These are phyloP conservation scores for Trypanosoma scelopori DNA, from an alignment of 208 protist species.

Conservation along the genomic window DNA sequence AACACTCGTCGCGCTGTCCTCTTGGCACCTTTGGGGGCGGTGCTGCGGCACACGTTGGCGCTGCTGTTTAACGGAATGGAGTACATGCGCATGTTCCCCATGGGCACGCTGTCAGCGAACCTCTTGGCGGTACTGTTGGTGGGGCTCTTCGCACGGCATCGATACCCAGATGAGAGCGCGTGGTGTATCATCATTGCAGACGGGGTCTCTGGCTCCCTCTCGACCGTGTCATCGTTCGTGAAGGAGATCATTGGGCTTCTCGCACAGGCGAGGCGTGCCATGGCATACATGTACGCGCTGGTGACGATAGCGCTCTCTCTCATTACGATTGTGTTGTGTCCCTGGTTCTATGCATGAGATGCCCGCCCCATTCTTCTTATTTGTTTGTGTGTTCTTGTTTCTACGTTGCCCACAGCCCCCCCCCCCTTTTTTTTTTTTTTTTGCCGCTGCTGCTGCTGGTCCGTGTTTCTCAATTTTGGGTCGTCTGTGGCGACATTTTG, in stretches of 20 bases:
- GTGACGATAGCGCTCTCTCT: conserved; percentile 31
- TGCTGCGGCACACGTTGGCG: conserved; percentile 41
- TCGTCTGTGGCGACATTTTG: too few relatives aligned
- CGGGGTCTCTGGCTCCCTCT: conserved; percentile 53
- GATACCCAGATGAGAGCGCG: conserved; percentile 17
- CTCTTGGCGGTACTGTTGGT: conserved; percentile 31
- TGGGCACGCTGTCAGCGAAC: conserved; percentile 56
- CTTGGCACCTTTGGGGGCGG: conserved; percentile 42
- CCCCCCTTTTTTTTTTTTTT: too few relatives aligned
- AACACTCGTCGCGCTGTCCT: conserved; percentile 37
- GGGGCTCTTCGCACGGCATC: conserved; percentile 35
- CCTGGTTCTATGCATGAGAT: conserved; percentile 10
- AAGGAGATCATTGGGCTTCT: conserved; percentile 43
- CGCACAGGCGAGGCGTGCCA: conserved; percentile 1
- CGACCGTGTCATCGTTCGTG: conserved; percentile 56
- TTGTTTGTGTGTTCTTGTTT: not conserved
- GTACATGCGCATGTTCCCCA: conserved; percentile 33
- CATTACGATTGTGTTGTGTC: conserved; percentile 38
- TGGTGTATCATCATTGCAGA: conserved; percentile 29
- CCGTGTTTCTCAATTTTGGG: too few relatives aligned
- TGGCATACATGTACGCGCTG: conserved; percentile 44
- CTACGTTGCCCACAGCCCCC: too few relatives aligned
- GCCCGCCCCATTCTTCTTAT: not conserved
- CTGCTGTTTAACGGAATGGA: conserved; percentile 46
- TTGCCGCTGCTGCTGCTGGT: too few relatives aligned